phyloP scores from a whole-genome alignment of 2,329 filamentous ascomycete species.

The Biscogniauxia sp. region DNA sequence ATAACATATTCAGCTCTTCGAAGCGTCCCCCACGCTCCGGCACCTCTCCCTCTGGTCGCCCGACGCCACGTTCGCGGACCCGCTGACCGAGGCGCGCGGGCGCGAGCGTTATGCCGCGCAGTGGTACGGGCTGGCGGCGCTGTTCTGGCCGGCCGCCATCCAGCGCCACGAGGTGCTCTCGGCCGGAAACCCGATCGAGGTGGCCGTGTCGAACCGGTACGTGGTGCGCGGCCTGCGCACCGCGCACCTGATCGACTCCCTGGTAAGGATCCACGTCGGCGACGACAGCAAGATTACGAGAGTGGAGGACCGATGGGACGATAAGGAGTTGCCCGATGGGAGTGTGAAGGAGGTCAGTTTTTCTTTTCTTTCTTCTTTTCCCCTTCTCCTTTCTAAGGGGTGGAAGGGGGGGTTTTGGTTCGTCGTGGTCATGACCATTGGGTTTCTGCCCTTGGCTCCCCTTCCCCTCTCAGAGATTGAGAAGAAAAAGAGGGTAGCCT shows the following conservation, averaged over 20 bases:
- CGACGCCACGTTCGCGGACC: slow-evolving; percentile 56
- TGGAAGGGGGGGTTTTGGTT: slow-evolving; percentile 10
- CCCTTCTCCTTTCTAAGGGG: neutral
- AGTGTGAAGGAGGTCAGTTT: slow-evolving; percentile 33
- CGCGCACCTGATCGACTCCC: slow-evolving; percentile 32
- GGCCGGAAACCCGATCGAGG: slow-evolving; percentile 56
- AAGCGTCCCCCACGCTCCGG: slow-evolving; percentile 55
- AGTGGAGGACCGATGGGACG: slow-evolving; percentile 39
- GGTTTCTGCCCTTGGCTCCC: neutral
- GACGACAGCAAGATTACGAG: slow-evolving; percentile 35
- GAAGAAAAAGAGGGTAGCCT: too few species aligned
- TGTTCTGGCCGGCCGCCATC: slow-evolving; percentile 57
- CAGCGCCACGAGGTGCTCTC: slow-evolving; percentile 52
- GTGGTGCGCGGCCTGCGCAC: slow-evolving; percentile 33
- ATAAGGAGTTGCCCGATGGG: slow-evolving; percentile 33
- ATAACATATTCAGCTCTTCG: slow-evolving; percentile 51
- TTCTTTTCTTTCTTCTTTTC: neutral
- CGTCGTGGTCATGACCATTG: slow-evolving; percentile 24
- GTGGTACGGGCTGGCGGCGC: slow-evolving; percentile 58
- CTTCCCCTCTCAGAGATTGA: neutral
- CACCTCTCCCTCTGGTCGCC: slow-evolving; percentile 61
- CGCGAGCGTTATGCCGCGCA: slow-evolving; percentile 48
- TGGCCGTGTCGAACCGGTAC: slow-evolving; percentile 44
- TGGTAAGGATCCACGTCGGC: slow-evolving; percentile 32
- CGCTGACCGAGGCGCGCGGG: slow-evolving; percentile 55